Conservation (phyloP, 2,329 filamentous ascomycete species). For the Trichoderma sp. region DNA sequence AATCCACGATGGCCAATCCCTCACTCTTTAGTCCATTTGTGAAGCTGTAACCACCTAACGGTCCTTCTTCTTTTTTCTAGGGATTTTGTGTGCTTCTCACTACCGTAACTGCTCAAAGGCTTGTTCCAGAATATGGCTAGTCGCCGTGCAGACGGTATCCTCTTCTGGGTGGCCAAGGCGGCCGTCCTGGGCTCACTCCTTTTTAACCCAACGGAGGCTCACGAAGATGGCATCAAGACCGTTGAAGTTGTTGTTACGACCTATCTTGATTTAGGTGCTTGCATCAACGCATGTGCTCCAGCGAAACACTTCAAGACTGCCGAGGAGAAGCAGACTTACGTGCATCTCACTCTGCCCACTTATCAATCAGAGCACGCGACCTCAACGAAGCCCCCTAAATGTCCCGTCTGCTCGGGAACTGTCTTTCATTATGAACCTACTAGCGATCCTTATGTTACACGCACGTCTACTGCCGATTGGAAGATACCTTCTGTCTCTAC, state of each 20-base stretch:
- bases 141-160: conserved; percentile 11
- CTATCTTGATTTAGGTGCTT: conserved; percentile 26
- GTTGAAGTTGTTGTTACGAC: conserved; percentile 28
- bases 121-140: conserved; percentile 14
- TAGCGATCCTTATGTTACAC: conserved; percentile 31
- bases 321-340: conserved; percentile 14
- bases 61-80: conserved; percentile 4
- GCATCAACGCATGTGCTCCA: conserved; percentile 24
- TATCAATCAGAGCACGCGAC: conserved; percentile 28
- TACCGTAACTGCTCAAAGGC: conserved; percentile 28
- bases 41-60: not conserved
- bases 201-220: conserved; percentile 22
- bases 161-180: conserved; percentile 25
- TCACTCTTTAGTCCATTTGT: not conserved
- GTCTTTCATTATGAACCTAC: conserved; percentile 34
- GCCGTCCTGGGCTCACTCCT: conserved; percentile 27
- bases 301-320: conserved; percentile 6
- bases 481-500: conserved; percentile 30
- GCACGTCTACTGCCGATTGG: conserved; percentile 27
- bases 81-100: not conserved
- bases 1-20: not conserved
- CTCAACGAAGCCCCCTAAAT: conserved; percentile 29
- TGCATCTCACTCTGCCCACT: conserved; percentile 31
- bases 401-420: conserved; percentile 31
- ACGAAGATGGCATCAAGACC: conserved; percentile 22